Conservation (phyloP, 73 alveolate genomes). For the Paramecium biaurelia region DNA sequence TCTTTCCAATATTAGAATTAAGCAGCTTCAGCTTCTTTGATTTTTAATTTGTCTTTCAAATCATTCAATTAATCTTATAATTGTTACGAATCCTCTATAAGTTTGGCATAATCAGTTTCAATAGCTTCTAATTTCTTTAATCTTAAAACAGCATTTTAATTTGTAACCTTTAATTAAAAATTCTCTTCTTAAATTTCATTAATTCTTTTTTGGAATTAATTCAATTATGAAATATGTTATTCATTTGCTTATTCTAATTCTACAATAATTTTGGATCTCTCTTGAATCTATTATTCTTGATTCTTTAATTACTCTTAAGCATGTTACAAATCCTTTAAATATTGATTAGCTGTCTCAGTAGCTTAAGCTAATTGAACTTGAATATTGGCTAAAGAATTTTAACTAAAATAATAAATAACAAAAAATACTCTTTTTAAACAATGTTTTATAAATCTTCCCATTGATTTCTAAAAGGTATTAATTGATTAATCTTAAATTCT, state of each 20-base stretch:
- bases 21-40: not conserved
- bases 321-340: not conserved
- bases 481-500: not conserved
- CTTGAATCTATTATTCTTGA: not conserved
- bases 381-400: not conserved
- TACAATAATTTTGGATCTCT: not conserved
- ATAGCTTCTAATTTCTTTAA: constrained; percentile 26
- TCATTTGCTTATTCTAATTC: constrained; percentile 17
- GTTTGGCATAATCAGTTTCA: not conserved
- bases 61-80: not conserved
- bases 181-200: constrained; percentile 22
- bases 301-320: not conserved
- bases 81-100: not conserved
- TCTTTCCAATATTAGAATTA: not conserved
- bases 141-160: not conserved
- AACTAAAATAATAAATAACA: not conserved
- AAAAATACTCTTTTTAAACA: not conserved
- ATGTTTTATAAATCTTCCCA: constrained; percentile 27
- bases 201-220: not conserved
- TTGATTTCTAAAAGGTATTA: constrained; percentile 11
- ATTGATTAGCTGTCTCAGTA: not conserved
- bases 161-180: not conserved
- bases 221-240: not conserved
- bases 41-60: not conserved
- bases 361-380: constrained; percentile 8